These are phyloP conservation scores for Globisporangium emineosum DNA, from an alignment of 352 stramenopile species.

Conservation along the genomic window DNA sequence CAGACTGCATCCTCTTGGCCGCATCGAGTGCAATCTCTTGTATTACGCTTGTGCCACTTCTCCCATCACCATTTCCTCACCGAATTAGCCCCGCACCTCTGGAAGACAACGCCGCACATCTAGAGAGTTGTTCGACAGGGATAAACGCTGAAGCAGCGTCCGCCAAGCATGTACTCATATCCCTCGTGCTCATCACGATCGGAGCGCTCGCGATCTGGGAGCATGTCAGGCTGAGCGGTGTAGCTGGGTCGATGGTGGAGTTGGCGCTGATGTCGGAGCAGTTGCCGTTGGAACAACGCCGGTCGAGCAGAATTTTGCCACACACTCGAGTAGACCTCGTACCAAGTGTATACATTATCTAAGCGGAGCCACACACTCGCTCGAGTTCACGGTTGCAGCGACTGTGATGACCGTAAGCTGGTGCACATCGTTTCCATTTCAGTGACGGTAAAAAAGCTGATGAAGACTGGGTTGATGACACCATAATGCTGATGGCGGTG, in stretches of 20 bases:
- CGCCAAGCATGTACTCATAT: background rate
- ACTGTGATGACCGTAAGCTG: constrained; percentile 9
- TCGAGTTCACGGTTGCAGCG: constrained; percentile 9
- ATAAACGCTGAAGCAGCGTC: background rate
- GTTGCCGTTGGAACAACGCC: too few species aligned
- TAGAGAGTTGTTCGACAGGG: too few species aligned
- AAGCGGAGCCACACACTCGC: constrained; percentile 5
- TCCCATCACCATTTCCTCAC: too few species aligned
- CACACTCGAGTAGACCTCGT: background rate
- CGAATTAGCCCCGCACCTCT: too few species aligned
- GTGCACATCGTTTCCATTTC: constrained; percentile 18
- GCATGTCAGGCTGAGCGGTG: background rate
- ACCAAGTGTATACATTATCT: background rate
- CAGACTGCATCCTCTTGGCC: too few species aligned
- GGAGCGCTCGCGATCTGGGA: background rate
- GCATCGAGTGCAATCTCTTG: too few species aligned
- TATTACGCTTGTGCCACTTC: too few species aligned
- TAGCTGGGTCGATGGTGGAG: background rate
- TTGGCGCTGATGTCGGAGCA: background rate
- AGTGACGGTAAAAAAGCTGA: background rate
- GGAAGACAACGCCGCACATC: too few species aligned
- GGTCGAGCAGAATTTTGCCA: background rate
- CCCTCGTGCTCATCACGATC: background rate
- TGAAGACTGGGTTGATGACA: background rate
- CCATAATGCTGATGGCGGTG: too few species aligned